Conservation (phyloP, 257 asterid genomes). For the Paulownia fortunei region DNA sequence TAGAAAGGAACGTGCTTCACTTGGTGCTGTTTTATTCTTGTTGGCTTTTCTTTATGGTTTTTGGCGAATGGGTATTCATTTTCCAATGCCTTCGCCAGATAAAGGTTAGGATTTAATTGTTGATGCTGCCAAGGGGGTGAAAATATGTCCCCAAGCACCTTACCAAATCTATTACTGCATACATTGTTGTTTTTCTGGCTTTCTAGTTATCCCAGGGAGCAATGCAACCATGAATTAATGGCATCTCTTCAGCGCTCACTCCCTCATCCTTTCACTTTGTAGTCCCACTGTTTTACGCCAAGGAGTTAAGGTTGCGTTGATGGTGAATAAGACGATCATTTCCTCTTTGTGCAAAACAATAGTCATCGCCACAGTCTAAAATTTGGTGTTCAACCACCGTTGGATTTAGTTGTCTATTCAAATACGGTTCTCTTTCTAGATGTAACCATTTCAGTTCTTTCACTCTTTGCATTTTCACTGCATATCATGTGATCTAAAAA, state of each 20-base stretch:
- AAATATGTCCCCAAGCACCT: background rate
- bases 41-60: constrained; percentile 89
- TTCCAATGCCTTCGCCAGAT: constrained; percentile 99
- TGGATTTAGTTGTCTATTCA: constrained; percentile 3
- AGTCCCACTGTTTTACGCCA: background rate
- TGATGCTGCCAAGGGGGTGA: constrained; percentile 9
- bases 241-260: background rate
- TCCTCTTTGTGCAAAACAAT: background rate
- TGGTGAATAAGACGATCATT: background rate
- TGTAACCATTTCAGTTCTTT: constrained; percentile 23
- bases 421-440: background rate
- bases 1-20: constrained; percentile 87
- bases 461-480: background rate
- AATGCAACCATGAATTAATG: background rate
- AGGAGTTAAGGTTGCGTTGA: background rate
- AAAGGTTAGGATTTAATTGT: constrained; percentile 62
- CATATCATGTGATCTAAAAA: background rate
- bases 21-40: constrained; percentile 81
- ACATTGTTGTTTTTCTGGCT: background rate
- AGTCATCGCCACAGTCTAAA: background rate
- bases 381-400: constrained; percentile 9
- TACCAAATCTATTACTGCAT: background rate
- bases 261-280: background rate
- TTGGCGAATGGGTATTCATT: constrained; percentile 99
- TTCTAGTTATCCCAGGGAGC: background rate